Evolutionary conservation across 106 monocot species (phyloP), one percentile per base, ranked within the genome.

Genomic region (Gastrodia elata): DNA sequence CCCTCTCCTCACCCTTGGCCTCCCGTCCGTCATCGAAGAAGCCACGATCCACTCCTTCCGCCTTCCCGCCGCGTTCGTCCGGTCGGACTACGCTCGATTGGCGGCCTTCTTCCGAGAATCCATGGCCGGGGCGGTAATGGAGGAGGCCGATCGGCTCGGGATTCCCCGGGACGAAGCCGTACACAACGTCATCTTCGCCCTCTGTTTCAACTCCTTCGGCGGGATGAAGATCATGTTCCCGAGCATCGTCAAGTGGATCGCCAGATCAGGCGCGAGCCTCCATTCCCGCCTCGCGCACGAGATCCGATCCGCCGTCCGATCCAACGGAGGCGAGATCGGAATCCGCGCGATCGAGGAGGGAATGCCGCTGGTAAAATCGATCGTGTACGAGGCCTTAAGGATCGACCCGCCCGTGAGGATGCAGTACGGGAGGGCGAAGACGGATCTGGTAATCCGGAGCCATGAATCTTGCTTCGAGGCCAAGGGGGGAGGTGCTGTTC

Each of bases 361-460:
- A 39, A 97, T 97, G 96, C 86, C 87, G 52, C 74, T 97, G 65
- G 68, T 81, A 36, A 87, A 92, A 58, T 97, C 96, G 67, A 81
- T 80, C 52, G 92, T 92, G 18, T 97, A 92, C 81, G 96, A 97
- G 77, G 75, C 88, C 33, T 75, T 97, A 33, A 77, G 96, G 39
- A 86, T 97, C 46, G 96, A 97, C 75, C 96, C 96, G 33, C 96
- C 96, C 30, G 96, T 92, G 73, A 65, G 89, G 75, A 39, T 92
- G 69, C 95, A 95, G 87, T 89, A 84, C 82, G 95, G 89, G 6
- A 69, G 76, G 69, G 95, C 95, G 28, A 83, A 80, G 83, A 73
- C 79, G 22, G 91, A 97, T 71, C 59, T 97, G 74, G 82, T 97
- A 56, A 71, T 91, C 40, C 76, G 84, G 81, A 86, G 87, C 79